A percentile compares a stretch with the other conserved stretches of the same genome.
phyloP scores from a whole-genome alignment of 768 basidiomycete species.

The Artomyces pyxidatus region DNA sequence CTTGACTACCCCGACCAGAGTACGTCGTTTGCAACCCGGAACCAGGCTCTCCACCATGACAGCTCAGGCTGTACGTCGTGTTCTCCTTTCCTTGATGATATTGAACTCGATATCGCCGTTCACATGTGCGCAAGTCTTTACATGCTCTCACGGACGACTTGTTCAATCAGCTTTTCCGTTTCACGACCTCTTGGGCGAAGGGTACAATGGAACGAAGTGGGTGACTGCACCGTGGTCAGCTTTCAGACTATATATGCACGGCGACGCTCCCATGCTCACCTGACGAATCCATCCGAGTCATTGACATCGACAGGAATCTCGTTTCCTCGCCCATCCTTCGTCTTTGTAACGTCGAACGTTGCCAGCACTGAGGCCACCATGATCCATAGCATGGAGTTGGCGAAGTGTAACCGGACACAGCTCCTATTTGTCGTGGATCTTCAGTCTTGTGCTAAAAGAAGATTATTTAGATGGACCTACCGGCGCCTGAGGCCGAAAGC shows the following conservation, averaged over 20 bases:
- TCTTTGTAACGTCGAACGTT: neutral
- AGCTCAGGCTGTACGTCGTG: too few species aligned
- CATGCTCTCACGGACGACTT: too few species aligned
- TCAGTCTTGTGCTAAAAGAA: neutral
- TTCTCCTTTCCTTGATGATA: too few species aligned
- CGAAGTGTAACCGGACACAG: neutral
- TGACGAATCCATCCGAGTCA: neutral
- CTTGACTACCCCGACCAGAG: too few species aligned
- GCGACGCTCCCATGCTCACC: neutral
- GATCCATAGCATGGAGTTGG: neutral
- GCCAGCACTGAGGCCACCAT: neutral
- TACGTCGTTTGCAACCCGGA: too few species aligned
- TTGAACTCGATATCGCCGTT: too few species aligned
- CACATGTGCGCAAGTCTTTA: too few species aligned
- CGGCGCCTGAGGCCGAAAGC: neutral
- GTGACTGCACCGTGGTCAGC: too few species aligned
- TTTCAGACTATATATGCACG: neutral
- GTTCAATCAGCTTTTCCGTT: neutral
- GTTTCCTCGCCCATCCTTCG: neutral
- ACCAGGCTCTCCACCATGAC: too few species aligned
- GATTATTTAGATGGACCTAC: too few species aligned
- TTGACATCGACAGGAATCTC: neutral
- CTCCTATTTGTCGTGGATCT: neutral
- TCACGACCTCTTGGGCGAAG: neutral
- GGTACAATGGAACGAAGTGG: neutral